Conservation (phyloP, 805 yeast genomes). For the Sungouiella thailandica region DNA sequence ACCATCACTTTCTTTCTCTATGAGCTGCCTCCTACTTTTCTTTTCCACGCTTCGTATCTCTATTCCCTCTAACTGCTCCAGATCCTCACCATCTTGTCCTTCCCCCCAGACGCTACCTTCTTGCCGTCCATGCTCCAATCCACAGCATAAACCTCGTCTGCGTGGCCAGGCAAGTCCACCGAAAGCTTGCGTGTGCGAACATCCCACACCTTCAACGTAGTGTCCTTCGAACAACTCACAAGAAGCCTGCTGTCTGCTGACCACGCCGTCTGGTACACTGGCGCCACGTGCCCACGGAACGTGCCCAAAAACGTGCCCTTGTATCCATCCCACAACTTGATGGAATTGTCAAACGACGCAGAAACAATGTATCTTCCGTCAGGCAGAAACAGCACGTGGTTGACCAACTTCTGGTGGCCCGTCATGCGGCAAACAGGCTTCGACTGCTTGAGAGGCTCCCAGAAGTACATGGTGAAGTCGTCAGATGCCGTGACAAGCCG, state of each 20-base stretch:
- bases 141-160: constrained; percentile 93
- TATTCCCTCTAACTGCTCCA: constrained; percentile 66
- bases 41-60: too few relatives aligned
- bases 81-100: constrained; percentile 87
- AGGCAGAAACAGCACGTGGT: constrained; percentile 93
- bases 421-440: constrained; percentile 94
- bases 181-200: constrained; percentile 76
- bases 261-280: constrained; percentile 98
- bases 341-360: constrained; percentile 91
- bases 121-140: constrained; percentile 98
- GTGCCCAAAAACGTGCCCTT: constrained; percentile 88
- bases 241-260: constrained; percentile 87
- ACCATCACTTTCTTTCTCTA: too few relatives aligned
- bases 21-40: too few relatives aligned
- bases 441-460: constrained; percentile 81
- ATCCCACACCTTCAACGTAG: constrained; percentile 96
- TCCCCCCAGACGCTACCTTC: constrained; percentile 95
- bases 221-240: constrained; percentile 93
- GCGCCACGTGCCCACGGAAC: constrained; percentile 94
- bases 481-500: constrained; percentile 92
- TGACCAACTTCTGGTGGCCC: constrained; percentile 95
- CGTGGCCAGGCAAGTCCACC: constrained; percentile 92
- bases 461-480: constrained; percentile 94
- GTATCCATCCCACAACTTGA: constrained; percentile 94
- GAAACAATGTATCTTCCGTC: constrained; percentile 89